Evolutionary conservation across 805 yeast genomes (phyloP).

Genomic region (Cyberlindnera nakhonratchasimensis): DNA sequence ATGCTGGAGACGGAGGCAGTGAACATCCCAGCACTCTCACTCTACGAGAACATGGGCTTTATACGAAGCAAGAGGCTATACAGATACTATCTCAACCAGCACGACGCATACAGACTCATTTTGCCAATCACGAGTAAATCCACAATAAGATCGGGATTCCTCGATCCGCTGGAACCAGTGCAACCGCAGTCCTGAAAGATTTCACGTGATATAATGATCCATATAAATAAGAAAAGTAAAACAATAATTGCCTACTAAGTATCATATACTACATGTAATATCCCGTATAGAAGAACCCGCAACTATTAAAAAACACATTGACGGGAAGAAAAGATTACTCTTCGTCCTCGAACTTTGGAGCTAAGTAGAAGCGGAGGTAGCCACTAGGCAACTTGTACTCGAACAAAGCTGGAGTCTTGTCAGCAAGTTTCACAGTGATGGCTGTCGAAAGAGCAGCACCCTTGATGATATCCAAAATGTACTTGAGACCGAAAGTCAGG

Average conservation of each 20-base stretch:
- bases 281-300: slow-evolving; percentile 8
- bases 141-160: slow-evolving; percentile 51
- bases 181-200: not conserved
- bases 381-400: slow-evolving; percentile 92
- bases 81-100: slow-evolving; percentile 86
- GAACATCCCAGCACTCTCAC: slow-evolving; percentile 62
- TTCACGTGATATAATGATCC: not conserved
- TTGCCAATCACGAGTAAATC: slow-evolving; percentile 71
- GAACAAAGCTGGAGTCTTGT: slow-evolving; percentile 89
- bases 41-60: slow-evolving; percentile 78
- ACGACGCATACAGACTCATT: slow-evolving; percentile 86
- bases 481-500: slow-evolving; percentile 87
- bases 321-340: slow-evolving; percentile 36
- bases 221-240: not conserved
- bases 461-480: slow-evolving; percentile 86
- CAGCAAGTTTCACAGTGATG: slow-evolving; percentile 83
- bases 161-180: slow-evolving; percentile 26
- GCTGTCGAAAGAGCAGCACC: slow-evolving; percentile 75
- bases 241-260: not conserved
- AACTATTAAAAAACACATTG: slow-evolving; percentile 3
- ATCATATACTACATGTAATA: not conserved
- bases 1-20: slow-evolving; percentile 88
- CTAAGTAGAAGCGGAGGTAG: slow-evolving; percentile 89
- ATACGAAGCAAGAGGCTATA: slow-evolving; percentile 70
- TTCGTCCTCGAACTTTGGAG: slow-evolving; percentile 96